These are phyloP conservation scores for Collybia sordida DNA, from an alignment of 768 basidiomycete species.

Conservation along the genomic window DNA sequence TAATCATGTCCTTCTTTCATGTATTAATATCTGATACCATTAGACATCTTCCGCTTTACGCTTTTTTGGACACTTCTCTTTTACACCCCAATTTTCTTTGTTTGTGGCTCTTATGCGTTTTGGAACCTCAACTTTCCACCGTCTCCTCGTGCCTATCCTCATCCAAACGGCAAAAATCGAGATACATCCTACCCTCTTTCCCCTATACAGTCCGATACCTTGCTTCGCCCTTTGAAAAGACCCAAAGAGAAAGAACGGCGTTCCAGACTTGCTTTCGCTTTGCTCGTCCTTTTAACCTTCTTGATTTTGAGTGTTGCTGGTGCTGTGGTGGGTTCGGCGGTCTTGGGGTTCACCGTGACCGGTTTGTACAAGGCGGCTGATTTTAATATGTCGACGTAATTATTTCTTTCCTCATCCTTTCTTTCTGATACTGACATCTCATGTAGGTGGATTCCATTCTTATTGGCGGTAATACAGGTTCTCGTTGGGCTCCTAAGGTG, in stretches of 20 bases:
- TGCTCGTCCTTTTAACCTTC: slow-evolving; percentile 45
- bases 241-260: slow-evolving; percentile 36
- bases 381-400: slow-evolving; percentile 54
- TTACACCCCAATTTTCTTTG: slow-evolving; percentile 48
- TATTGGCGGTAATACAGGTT: slow-evolving; percentile 42
- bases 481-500: slow-evolving; percentile 42
- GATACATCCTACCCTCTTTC: too few species aligned
- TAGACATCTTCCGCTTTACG: slow-evolving; percentile 54
- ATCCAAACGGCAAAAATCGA: too few species aligned
- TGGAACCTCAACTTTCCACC: slow-evolving; percentile 53
- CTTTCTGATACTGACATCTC: background rate
- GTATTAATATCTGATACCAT: background rate
- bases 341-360: slow-evolving; percentile 43
- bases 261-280: slow-evolving; percentile 45
- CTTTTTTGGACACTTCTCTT: slow-evolving; percentile 53
- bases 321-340: slow-evolving; percentile 44
- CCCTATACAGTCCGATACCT: too few species aligned
- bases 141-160: slow-evolving; percentile 6
- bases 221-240: too few species aligned
- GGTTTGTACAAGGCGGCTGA: slow-evolving; percentile 43
- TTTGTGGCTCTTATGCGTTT: slow-evolving; percentile 50
- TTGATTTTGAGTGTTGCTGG: slow-evolving; percentile 41
- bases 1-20: background rate
- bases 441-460: slow-evolving; percentile 45
- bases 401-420: slow-evolving; percentile 3